Evolutionary conservation across 2,329 filamentous ascomycete species (phyloP).

Genomic region (Fusarium burgessii): DNA sequence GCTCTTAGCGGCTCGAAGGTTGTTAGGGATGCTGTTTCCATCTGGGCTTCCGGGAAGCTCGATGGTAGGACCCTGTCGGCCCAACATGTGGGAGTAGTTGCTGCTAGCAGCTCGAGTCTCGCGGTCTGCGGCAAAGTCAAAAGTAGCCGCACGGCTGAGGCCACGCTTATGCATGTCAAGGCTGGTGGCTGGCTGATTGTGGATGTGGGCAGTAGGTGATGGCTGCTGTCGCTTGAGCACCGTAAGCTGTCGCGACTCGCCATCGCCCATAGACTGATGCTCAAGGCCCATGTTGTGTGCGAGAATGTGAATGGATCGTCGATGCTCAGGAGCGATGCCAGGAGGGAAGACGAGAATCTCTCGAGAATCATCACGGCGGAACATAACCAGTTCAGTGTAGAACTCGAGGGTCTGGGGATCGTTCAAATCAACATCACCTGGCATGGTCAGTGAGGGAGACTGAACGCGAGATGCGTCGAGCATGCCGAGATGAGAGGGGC

Average conservation of each 20-base stretch:
- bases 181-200: conserved; percentile 71
- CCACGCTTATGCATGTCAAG: conserved; percentile 84
- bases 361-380: conserved; percentile 81
- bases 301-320: conserved; percentile 91
- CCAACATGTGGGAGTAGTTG: conserved; percentile 78
- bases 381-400: conserved; percentile 90
- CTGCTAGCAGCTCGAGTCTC: conserved; percentile 73
- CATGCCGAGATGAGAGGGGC: conserved; percentile 61
- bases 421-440: conserved; percentile 85
- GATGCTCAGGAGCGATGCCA: conserved; percentile 83
- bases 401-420: conserved; percentile 88
- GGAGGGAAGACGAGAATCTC: conserved; percentile 88
- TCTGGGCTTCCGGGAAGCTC: conserved; percentile 87
- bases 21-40: conserved; percentile 73
- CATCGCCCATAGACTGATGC: conserved; percentile 89
- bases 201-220: conserved; percentile 65
- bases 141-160: conserved; percentile 94
- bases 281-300: conserved; percentile 95
- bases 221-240: conserved; percentile 78
- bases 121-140: conserved; percentile 89
- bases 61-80: conserved; percentile 86
- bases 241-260: conserved; percentile 89
- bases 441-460: conserved; percentile 25
- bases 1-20: conserved; percentile 92
- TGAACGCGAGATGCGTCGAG: conserved; percentile 8